phyloP scores from a whole-genome alignment of 2,329 filamentous ascomycete species.

The Trichoderma sp. region DNA sequence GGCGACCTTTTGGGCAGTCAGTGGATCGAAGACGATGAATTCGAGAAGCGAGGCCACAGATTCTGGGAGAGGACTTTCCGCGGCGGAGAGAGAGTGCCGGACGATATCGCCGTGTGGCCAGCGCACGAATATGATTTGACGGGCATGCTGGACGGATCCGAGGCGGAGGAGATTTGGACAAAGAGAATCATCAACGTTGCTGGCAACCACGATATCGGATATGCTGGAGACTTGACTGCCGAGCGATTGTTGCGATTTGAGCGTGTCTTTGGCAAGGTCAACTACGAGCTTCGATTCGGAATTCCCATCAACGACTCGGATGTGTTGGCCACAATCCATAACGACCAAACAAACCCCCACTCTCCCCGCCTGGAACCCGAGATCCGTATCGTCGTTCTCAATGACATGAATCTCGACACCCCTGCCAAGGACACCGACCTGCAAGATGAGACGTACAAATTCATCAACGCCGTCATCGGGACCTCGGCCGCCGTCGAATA shows the following conservation, averaged over 20 bases:
- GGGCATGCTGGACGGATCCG: conserved; percentile 48
- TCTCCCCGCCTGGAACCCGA: conserved; percentile 60
- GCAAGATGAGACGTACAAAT: conserved; percentile 75
- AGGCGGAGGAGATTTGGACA: conserved; percentile 62
- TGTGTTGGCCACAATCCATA: conserved; percentile 43
- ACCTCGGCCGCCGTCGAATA: conserved; percentile 62
- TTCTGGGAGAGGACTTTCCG: conserved; percentile 82
- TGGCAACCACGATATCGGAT: conserved; percentile 96
- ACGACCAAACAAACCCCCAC: conserved; percentile 45
- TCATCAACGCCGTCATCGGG: conserved; percentile 69
- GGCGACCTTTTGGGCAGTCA: conserved; percentile 93
- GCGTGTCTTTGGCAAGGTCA: conserved; percentile 78
- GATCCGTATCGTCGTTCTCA: conserved; percentile 81
- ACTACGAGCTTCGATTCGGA: conserved; percentile 83
- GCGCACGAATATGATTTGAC: conserved; percentile 51
- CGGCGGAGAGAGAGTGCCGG: conserved; percentile 64
- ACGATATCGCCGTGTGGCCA: conserved; percentile 54
- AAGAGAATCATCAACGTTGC: conserved; percentile 82
- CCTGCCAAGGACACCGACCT: conserved; percentile 68
- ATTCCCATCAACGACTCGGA: conserved; percentile 49
- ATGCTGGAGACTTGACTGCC: conserved; percentile 85
- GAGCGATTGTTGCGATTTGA: conserved; percentile 80
- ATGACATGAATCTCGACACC: conserved; percentile 90
- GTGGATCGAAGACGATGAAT: conserved; percentile 88
- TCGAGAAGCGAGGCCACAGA: conserved; percentile 67